Conservation (phyloP, 495 filamentous ascomycete genomes). For the Aspergillus cristatus region DNA sequence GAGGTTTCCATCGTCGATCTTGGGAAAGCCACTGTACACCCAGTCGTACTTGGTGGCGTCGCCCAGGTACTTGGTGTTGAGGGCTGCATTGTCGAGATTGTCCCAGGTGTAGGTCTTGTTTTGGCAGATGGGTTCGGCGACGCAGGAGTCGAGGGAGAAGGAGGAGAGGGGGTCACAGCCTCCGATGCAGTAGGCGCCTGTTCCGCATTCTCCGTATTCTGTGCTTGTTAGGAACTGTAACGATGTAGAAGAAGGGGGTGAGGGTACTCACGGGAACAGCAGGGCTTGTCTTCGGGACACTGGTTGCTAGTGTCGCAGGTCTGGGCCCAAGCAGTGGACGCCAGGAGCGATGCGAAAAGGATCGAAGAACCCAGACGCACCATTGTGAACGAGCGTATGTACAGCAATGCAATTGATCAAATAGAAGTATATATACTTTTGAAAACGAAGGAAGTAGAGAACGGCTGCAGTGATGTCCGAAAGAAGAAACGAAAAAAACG, state of each 20-base stretch:
- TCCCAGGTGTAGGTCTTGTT: constrained; percentile 57
- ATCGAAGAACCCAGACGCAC: constrained; percentile 26
- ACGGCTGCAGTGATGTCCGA: no score
- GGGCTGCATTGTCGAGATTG: constrained; percentile 54
- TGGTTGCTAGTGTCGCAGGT: constrained; percentile 49
- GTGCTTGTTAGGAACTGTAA: constrained; percentile 3
- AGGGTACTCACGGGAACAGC: constrained; percentile 77
- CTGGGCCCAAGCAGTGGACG: constrained; percentile 25
- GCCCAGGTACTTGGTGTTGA: constrained; percentile 77
- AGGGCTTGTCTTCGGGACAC: constrained; percentile 70
- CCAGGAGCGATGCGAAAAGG: constrained; percentile 27
- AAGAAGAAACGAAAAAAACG: no score
- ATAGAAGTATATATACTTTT: no score
- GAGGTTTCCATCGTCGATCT: constrained; percentile 48
- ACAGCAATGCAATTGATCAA: background rate
- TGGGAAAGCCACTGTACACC: constrained; percentile 73
- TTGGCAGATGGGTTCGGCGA: constrained; percentile 76
- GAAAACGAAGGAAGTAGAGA: no score
- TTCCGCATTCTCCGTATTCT: constrained; percentile 93
- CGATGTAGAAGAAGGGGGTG: constrained; percentile 1
- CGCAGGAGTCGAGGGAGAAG: constrained; percentile 71
- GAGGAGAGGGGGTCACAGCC: constrained; percentile 87
- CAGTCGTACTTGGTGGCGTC: constrained; percentile 71
- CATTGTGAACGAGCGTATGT: constrained; percentile 10
- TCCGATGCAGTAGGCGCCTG: constrained; percentile 90